Percentiles rank a stretch among this genome's conserved stretches.
Evolutionary conservation across 257 asterid species (phyloP).

Genomic region (Voacanga thouarsii): DNA sequence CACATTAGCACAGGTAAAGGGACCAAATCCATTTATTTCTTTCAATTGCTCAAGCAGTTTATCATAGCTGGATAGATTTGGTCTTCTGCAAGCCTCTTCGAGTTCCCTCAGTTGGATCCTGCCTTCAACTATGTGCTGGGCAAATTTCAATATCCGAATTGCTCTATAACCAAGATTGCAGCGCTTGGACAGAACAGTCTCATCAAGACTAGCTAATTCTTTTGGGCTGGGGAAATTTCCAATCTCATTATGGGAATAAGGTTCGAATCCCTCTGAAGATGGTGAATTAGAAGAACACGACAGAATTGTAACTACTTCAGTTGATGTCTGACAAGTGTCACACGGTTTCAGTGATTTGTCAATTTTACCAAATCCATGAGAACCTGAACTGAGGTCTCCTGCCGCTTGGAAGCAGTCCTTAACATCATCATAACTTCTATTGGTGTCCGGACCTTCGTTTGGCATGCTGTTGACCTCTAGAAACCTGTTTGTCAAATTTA

Average conservation of each 20-base stretch:
- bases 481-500: slow-evolving; percentile 22
- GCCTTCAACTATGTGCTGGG: slow-evolving; percentile 54
- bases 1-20: slow-evolving; percentile 78
- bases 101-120: slow-evolving; percentile 49
- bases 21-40: slow-evolving; percentile 74
- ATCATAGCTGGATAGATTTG: slow-evolving; percentile 42
- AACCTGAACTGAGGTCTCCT: slow-evolving; percentile 6
- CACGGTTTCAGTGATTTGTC: slow-evolving; percentile 15
- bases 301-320: neutral
- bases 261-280: slow-evolving; percentile 21
- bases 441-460: slow-evolving; percentile 20
- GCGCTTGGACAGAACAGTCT: slow-evolving; percentile 46
- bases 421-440: slow-evolving; percentile 11
- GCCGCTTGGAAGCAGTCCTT: slow-evolving; percentile 20
- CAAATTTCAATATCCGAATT: slow-evolving; percentile 65
- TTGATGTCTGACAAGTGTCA: slow-evolving; percentile 13
- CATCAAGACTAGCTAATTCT: slow-evolving; percentile 62
- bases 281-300: slow-evolving; percentile 10
- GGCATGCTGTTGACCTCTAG: slow-evolving; percentile 10
- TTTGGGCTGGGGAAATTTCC: slow-evolving; percentile 76
- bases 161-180: slow-evolving; percentile 86
- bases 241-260: slow-evolving; percentile 12
- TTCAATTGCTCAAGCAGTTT: slow-evolving; percentile 55
- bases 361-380: slow-evolving; percentile 13
- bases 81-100: slow-evolving; percentile 36